Evolutionary conservation across 805 yeast genomes (phyloP).

Genomic region (Saccharomycopsis olivae): DNA sequence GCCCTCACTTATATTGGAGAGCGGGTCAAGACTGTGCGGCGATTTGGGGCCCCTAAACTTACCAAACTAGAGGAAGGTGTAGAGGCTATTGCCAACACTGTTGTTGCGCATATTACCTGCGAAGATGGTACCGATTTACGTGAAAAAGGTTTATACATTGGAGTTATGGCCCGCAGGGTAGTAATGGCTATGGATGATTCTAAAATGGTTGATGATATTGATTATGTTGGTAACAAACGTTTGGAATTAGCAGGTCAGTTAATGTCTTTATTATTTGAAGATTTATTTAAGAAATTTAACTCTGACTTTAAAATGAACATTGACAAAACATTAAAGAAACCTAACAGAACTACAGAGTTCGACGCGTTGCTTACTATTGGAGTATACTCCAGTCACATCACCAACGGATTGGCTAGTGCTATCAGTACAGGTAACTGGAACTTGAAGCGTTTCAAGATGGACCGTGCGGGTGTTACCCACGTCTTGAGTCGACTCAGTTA

Average conservation of each 20-base stretch:
- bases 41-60: slow-evolving; percentile 73
- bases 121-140: slow-evolving; percentile 70
- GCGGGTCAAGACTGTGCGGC: slow-evolving; percentile 85
- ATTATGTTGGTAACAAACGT: slow-evolving; percentile 96
- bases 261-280: slow-evolving; percentile 91
- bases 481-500: slow-evolving; percentile 85
- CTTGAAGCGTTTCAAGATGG: slow-evolving; percentile 97
- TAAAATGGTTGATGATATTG: slow-evolving; percentile 94
- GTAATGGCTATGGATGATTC: slow-evolving; percentile 93
- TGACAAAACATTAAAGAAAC: slow-evolving; percentile 88
- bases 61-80: slow-evolving; percentile 85
- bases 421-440: slow-evolving; percentile 99
- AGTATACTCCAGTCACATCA: slow-evolving; percentile 85
- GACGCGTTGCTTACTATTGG: slow-evolving; percentile 86
- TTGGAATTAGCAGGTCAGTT: slow-evolving; percentile 95
- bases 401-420: slow-evolving; percentile 91
- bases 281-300: slow-evolving; percentile 92
- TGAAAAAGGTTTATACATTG: slow-evolving; percentile 89
- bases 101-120: slow-evolving; percentile 90
- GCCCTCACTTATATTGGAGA: slow-evolving; percentile 87
- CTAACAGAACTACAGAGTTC: slow-evolving; percentile 89
- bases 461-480: slow-evolving; percentile 98
- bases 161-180: slow-evolving; percentile 94
- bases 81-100: slow-evolving; percentile 92
- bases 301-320: slow-evolving; percentile 88